These are phyloP conservation scores for Pichia sp. DNA, from an alignment of 1,139 yeast genomes.

Conservation along the genomic window DNA sequence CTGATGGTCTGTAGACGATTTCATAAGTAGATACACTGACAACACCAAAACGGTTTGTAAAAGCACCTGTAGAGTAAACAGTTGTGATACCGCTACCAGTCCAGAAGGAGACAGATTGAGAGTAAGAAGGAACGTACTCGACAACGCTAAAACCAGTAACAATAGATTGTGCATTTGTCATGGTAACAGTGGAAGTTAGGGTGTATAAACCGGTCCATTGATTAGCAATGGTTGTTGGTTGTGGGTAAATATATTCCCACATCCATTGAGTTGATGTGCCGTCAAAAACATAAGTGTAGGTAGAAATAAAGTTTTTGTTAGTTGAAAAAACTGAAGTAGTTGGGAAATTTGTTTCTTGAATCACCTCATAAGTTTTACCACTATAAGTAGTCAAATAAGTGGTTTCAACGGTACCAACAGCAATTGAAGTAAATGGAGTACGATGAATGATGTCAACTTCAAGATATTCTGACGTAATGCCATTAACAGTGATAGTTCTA, in stretches of 20 bases:
- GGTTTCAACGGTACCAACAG: slow-evolving; percentile 2
- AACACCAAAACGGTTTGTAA: neutral
- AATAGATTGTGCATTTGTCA: neutral
- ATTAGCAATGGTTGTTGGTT: neutral
- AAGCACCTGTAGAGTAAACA: neutral
- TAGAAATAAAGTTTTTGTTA: neutral
- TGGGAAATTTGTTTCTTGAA: slow-evolving; percentile 6
- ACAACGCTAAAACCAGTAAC: slow-evolving; percentile 1
- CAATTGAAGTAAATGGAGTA: slow-evolving; percentile 3
- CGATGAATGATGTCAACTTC: slow-evolving; percentile 3
- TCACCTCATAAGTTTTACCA: slow-evolving; percentile 1
- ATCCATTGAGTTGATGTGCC: slow-evolving; percentile 6
- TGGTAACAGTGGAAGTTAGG: neutral
- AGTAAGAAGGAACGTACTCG: slow-evolving; percentile 5
- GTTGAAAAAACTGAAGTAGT: neutral
- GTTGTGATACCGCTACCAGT: neutral
- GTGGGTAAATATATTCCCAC: slow-evolving; percentile 5
- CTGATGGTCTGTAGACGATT: slow-evolving; percentile 1
- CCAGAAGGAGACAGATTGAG: slow-evolving; percentile 1
- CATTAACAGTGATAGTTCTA: neutral
- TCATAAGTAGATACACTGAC: neutral
- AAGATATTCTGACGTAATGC: neutral
- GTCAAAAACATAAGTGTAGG: slow-evolving; percentile 4
- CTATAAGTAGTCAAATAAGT: neutral
- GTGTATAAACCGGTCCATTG: slow-evolving; percentile 3